Conservation (phyloP, 495 filamentous ascomycete species). For the Neurospora intermedia region DNA sequence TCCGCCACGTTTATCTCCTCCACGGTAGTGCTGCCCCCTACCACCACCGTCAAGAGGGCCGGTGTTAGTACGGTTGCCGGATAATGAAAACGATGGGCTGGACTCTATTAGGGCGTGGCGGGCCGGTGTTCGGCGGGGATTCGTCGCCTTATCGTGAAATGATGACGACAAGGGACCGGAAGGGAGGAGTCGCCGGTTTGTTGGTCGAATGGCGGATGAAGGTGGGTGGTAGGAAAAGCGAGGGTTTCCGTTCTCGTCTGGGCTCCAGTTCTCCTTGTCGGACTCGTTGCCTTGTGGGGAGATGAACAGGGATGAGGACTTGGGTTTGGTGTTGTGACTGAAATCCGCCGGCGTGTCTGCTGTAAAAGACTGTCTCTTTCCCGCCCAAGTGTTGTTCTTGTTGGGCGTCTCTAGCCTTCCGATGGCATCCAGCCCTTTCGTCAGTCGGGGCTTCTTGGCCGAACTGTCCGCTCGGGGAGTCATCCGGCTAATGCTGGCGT, state of each 20-base stretch:
- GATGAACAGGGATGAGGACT: constrained; percentile 18
- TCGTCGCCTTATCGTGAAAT: constrained; percentile 6
- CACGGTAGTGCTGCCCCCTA: neutral
- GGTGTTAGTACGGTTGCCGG: constrained; percentile 23
- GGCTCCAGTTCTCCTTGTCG: constrained; percentile 89
- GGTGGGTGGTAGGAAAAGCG: constrained; percentile 14
- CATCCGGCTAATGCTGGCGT: constrained; percentile 36
- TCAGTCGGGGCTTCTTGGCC: constrained; percentile 55
- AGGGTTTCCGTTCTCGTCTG: constrained; percentile 38
- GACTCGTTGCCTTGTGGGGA: constrained; percentile 49
- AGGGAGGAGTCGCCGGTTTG: constrained; percentile 13
- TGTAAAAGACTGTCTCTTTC: neutral
- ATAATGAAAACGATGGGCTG: constrained; percentile 9
- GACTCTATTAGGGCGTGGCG: constrained; percentile 21
- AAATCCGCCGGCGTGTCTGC: constrained; percentile 18
- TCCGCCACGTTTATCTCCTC: neutral
- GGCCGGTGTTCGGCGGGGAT: constrained; percentile 27
- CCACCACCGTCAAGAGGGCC: constrained; percentile 10
- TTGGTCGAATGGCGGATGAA: neutral
- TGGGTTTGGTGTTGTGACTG: constrained; percentile 34
- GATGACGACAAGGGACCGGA: neutral
- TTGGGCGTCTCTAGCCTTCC: constrained; percentile 50
- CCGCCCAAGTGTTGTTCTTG: constrained; percentile 16
- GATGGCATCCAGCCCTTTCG: constrained; percentile 53
- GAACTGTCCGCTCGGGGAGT: constrained; percentile 32